A percentile compares a stretch with the other conserved stretches of the same genome.
Conservation (phyloP, 192 early-diverging fungal genomes). For the Gaertneriomyces semiglobifer region DNA sequence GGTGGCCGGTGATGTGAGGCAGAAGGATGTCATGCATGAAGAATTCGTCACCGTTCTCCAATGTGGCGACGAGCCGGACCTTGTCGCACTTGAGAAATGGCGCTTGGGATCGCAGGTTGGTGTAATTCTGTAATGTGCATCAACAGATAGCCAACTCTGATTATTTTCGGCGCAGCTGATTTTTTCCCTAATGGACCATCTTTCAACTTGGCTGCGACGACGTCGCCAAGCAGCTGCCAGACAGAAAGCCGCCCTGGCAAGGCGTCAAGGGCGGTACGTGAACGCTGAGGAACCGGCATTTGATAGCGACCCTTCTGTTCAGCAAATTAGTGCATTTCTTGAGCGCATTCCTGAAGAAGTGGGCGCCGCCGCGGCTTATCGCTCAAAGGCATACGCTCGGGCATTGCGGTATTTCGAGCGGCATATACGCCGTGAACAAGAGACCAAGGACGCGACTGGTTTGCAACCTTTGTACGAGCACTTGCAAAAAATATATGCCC, state of each 20-base stretch:
- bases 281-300: conserved; percentile 26
- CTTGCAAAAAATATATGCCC: conserved; percentile 61
- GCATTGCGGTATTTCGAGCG: conserved; percentile 70
- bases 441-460: conserved; percentile 3
- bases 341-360: conserved; percentile 55
- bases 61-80: conserved; percentile 5
- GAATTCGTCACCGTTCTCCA: conserved; percentile 49
- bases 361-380: conserved; percentile 61
- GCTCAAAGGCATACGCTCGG: conserved; percentile 61
- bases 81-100: conserved; percentile 27
- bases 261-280: conserved; percentile 16
- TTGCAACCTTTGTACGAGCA: conserved; percentile 49
- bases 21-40: conserved; percentile 28
- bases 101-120: conserved; percentile 43
- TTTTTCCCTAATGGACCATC: conserved; percentile 57
- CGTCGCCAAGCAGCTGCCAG: conserved; percentile 23
- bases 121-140: conserved; percentile 6
- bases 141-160: not conserved
- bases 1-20: conserved; percentile 22
- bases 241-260: conserved; percentile 25
- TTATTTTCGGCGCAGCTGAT: conserved; percentile 31
- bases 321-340: conserved; percentile 50
- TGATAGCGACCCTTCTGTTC: conserved; percentile 21
- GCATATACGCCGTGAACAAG: conserved; percentile 47
- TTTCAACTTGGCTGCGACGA: conserved; percentile 45